Evolutionary conservation across 371 early-diverging fungal species (phyloP), one percentile per base, ranked within the genome.

Genomic region (Lichtheimia corymbifera): DNA sequence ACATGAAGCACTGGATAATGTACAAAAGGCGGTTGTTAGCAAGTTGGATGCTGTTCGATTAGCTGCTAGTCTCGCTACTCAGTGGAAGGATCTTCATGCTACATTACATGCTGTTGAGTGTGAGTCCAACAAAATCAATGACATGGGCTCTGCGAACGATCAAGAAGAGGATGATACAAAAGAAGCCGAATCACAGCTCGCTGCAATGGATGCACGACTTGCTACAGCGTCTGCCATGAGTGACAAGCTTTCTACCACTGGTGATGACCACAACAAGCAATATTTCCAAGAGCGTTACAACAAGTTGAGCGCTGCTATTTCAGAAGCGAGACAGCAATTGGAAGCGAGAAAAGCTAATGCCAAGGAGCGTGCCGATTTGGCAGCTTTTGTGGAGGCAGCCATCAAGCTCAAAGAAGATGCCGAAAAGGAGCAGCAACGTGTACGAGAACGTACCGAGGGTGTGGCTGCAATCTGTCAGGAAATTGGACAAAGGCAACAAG

Each of bases 41-140:
- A 41, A 35, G 14, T 13, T 53, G 22, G 54, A 52, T 30, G n/a
- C 17, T 17, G 42, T 54, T 6, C 20, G 52, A 45, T 15, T 27
- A 1, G 45, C 42, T 15, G 44, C 18, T 20, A 57, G 42, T 18
- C 40, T 28, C 17, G 43, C 50, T 14, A 30, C 30, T 13, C 63
- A 62, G 2, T 62, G 63, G 63, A 13, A 24, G 17, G 63, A 62
- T 14, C 24, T 61, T 25, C 62, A 61, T 49, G 20, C 35, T 6
- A 61, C 43, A 49, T 49, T 61, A 40, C 17, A 44, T 13, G 25
- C 28, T n/a, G 53, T 61, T 13, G 28, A 49, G 15, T 28, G 14
- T 15, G 44, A 17, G 7, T 20, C 24, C 3, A 18, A 0, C 1
- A 17, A 44, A 24, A 15, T 25, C 6, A 44, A 56, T 44, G 25